Conservation (phyloP, 2,329 filamentous ascomycete species). For the Colletotrichum neosansevieriae region DNA sequence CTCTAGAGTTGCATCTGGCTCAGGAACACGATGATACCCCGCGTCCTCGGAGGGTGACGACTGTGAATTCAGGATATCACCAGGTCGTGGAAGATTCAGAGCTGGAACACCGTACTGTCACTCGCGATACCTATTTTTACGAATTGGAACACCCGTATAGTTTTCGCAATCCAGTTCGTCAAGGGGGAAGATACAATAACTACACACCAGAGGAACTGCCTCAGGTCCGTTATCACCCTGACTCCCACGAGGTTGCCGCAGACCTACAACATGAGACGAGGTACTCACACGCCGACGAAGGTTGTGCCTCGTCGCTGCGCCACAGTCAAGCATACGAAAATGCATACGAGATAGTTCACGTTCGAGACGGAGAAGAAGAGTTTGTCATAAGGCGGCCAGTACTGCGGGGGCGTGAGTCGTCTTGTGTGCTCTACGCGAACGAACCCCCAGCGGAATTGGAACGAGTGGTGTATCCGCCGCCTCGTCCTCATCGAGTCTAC, state of each 20-base stretch:
- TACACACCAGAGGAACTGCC: neutral
- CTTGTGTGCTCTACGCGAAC: constrained; percentile 41
- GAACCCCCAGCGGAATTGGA: neutral
- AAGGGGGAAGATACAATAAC: no score
- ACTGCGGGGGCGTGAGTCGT: constrained; percentile 47
- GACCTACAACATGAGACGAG: neutral
- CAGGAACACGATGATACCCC: constrained; percentile 24
- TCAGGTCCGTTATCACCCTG: neutral
- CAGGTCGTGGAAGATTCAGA: neutral
- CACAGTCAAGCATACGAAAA: constrained; percentile 49
- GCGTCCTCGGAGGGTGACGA: neutral
- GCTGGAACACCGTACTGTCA: neutral
- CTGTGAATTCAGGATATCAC: neutral
- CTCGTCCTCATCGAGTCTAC: neutral
- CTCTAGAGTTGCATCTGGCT: constrained; percentile 33
- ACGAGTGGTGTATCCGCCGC: neutral
- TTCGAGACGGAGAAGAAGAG: constrained; percentile 57
- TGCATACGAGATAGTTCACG: constrained; percentile 60
- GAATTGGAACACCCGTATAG: no score
- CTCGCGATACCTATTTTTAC: no score
- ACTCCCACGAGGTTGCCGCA: neutral
- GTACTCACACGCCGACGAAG: neutral
- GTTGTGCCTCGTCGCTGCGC: neutral
- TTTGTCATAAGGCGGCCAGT: constrained; percentile 61
- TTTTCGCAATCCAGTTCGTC: no score